Conservation (phyloP, 2,329 filamentous ascomycete genomes). For the Colletotrichum camelliae region DNA sequence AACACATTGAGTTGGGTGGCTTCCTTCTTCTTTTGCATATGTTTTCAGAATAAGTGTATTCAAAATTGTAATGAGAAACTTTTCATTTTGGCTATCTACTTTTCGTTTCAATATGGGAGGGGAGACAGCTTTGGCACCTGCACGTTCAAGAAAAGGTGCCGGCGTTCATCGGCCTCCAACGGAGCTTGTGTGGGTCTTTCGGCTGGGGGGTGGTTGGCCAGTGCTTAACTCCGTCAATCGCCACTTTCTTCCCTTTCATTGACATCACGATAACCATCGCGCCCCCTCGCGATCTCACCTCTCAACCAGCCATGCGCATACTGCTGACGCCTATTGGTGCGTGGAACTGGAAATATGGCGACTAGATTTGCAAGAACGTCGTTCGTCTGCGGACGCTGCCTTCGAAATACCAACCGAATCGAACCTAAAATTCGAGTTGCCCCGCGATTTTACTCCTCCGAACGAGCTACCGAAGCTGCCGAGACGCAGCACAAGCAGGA, state of each 20-base stretch:
- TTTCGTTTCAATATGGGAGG: background rate
- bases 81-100: background rate
- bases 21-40: background rate
- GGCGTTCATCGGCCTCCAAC: background rate
- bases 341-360: conserved; percentile 8
- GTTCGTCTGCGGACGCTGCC: background rate
- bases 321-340: background rate
- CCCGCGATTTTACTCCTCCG: conserved; percentile 7
- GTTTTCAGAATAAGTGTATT: background rate
- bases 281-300: background rate
- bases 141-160: background rate
- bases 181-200: background rate
- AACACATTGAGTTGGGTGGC: background rate
- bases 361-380: background rate
- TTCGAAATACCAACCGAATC: background rate
- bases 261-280: conserved; percentile 12
- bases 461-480: conserved; percentile 1
- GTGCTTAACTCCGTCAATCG: conserved; percentile 19
- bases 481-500: background rate
- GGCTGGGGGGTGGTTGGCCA: background rate
- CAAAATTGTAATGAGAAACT: background rate
- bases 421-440: background rate
- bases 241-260: conserved; percentile 14
- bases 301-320: background rate
- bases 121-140: background rate